Base-by-base conservation (phyloP, 108 stramenopile species). In the Fragilaria radians region DNA sequence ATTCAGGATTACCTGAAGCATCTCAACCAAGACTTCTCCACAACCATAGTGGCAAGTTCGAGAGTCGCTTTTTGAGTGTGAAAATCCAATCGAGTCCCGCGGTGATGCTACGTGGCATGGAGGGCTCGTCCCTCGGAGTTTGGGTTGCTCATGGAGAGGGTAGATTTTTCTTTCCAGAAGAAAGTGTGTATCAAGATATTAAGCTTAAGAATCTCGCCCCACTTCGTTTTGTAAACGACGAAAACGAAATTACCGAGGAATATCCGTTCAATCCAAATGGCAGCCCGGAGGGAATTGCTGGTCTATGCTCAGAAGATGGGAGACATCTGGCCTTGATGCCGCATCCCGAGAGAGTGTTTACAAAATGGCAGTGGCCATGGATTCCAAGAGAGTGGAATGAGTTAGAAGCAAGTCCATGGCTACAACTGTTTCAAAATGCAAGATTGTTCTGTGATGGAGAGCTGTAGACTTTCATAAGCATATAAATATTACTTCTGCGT, bases 241-340 rank as follows among this genome's bases (percentile, higher is more conserved):
- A 57, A 24, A 93, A 95, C 66, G 77, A 85, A 36, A 71, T 91
- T 11, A 98, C 99, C 24, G 85, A 97, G 62, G 89, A 66, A 31
- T 99, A 99, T 69, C 99, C 99, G 5, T 93, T 96, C 81, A 97
- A 97, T 68, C 97, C 99, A 14, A 99, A 99, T 71, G 99, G 99
- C 30, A 96, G 96, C 61, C 95, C 96, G 3, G 86, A 77, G 28
- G 99, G 99, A 36, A 93, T 98, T 61, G 96, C 99, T 42, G 99
- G 95, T 17, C 77, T 99, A n/a, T 96, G 96, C 68, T 97, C 97
- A n/a, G 92, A 88, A 48, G 95, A 97, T 64, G 99, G 99, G 36
- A 80, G 97, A 7, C 97, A 98, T 78, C 72, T 99, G 22, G 99
- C 99, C 22, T 74, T 99, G 77, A 99, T 99, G 99, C 99, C 99